phyloP scores from a whole-genome alignment of 305 asterid genomes.

The Fraxinus ornus region DNA sequence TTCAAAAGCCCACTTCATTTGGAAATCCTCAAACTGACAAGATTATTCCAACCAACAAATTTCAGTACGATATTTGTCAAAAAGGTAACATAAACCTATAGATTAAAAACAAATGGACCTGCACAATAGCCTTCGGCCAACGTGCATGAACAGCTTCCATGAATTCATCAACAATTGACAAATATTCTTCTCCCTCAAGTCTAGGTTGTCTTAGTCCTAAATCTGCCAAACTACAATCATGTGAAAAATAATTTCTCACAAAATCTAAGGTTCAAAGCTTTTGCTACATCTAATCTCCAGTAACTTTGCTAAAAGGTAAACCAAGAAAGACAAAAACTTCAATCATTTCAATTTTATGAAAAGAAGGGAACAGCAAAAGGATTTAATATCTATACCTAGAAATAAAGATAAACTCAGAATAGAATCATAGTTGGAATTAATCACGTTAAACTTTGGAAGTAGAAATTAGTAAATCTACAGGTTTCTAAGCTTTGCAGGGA shows the following conservation, averaged over 20 bases:
- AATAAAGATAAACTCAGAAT: neutral
- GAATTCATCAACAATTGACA: conserved; percentile 89
- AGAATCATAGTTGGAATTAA: neutral
- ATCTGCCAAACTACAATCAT: conserved; percentile 61
- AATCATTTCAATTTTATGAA: neutral
- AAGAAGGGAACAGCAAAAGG: conserved; percentile 9
- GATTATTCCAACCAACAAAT: conserved; percentile 17
- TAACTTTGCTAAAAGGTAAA: conserved; percentile 5
- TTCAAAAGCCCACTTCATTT: conserved; percentile 99
- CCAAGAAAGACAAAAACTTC: conserved; percentile 1
- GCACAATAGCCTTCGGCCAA: conserved; percentile 99
- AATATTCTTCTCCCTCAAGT: conserved; percentile 96
- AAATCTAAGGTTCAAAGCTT: conserved; percentile 9
- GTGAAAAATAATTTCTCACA: conserved; percentile 22
- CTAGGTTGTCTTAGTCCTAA: conserved; percentile 92
- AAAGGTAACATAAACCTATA: conserved; percentile 16
- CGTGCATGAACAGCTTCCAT: conserved; percentile 99
- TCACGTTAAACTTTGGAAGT: neutral
- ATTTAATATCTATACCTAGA: neutral
- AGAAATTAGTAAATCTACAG: conserved; percentile 20
- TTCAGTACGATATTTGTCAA: conserved; percentile 21
- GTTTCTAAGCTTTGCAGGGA: conserved; percentile 10
- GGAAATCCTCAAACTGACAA: conserved; percentile 97
- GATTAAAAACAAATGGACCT: conserved; percentile 51
- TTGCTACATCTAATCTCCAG: conserved; percentile 10